These are phyloP conservation scores for Torulaspora globosa DNA, from an alignment of 1,139 yeast species.

Conservation along the genomic window DNA sequence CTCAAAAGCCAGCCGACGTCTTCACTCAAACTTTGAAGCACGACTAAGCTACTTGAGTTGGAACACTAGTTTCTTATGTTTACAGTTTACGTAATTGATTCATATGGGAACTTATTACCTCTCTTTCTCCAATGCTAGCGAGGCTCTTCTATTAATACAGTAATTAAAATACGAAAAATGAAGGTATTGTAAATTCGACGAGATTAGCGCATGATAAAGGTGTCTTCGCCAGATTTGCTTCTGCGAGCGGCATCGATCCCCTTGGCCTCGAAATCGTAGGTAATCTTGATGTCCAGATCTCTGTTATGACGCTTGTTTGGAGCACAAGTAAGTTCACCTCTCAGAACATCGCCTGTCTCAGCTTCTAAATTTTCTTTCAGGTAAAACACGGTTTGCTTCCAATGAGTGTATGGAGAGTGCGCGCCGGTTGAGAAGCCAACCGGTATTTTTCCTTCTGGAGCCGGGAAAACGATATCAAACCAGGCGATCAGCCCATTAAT, in stretches of 20 bases:
- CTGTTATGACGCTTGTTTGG: slow-evolving; percentile 81
- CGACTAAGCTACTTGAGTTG: slow-evolving; percentile 36
- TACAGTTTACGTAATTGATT: slow-evolving; percentile 5
- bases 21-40: slow-evolving; percentile 65
- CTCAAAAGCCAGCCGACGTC: slow-evolving; percentile 68
- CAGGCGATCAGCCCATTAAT: slow-evolving; percentile 89
- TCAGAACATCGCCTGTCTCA: slow-evolving; percentile 69
- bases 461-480: slow-evolving; percentile 90
- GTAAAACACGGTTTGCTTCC: slow-evolving; percentile 98
- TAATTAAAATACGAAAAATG: background rate
- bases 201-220: slow-evolving; percentile 35
- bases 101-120: background rate
- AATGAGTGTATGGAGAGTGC: slow-evolving; percentile 76
- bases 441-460: slow-evolving; percentile 48
- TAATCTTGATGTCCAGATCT: slow-evolving; percentile 68
- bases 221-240: slow-evolving; percentile 39
- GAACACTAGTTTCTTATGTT: slow-evolving; percentile 2
- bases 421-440: slow-evolving; percentile 78
- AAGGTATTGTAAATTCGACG: slow-evolving; percentile 11
- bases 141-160: background rate
- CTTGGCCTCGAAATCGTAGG: slow-evolving; percentile 51
- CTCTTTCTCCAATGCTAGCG: background rate
- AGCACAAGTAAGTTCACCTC: slow-evolving; percentile 66
- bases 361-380: slow-evolving; percentile 76
- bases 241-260: slow-evolving; percentile 51